Conservation (phyloP, 2,329 filamentous ascomycete genomes). For the Huntiella abstrusa region DNA sequence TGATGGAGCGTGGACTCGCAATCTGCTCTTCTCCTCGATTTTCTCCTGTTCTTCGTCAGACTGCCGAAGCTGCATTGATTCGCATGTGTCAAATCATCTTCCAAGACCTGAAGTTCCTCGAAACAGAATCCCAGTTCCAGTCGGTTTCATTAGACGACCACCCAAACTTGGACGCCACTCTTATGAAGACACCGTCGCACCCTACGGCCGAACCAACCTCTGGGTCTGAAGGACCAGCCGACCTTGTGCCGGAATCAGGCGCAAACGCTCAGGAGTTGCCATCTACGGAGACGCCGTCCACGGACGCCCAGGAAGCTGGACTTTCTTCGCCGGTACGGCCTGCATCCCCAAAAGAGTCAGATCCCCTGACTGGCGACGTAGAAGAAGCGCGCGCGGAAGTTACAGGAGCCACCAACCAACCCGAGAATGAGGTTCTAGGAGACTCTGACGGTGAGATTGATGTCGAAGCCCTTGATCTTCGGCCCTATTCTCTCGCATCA, state of each 20-base stretch:
- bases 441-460: constrained; percentile 12
- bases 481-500: constrained; percentile 82
- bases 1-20: constrained; percentile 95
- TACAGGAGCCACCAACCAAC: background rate
- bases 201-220: background rate
- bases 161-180: constrained; percentile 54
- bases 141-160: constrained; percentile 47
- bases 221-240: too few species aligned
- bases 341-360: background rate
- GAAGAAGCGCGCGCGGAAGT: background rate
- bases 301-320: too few species aligned
- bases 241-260: background rate
- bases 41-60: constrained; percentile 74
- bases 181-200: constrained; percentile 41
- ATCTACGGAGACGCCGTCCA: background rate
- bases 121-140: constrained; percentile 53
- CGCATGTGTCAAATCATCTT: constrained; percentile 99
- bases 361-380: background rate
- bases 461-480: constrained; percentile 39
- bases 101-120: constrained; percentile 72
- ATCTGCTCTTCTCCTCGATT: constrained; percentile 92
- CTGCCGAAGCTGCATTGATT: constrained; percentile 92
- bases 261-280: background rate
- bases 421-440: background rate
- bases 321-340: background rate